These are phyloP conservation scores for Boletus subcaerulescens DNA, from an alignment of 768 basidiomycete species.

Conservation along the genomic window DNA sequence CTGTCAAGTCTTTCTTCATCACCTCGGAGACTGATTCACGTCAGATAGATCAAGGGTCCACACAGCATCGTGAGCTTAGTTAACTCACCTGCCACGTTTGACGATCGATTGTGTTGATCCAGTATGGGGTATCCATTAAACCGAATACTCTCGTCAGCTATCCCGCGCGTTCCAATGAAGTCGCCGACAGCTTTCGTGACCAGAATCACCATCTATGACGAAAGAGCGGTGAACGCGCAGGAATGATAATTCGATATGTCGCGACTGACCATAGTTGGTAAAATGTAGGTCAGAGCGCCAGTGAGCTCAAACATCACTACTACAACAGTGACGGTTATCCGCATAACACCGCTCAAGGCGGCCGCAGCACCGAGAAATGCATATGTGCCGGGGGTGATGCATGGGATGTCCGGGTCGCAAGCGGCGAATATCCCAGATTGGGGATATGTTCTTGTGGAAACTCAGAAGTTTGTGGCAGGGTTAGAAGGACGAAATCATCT, in stretches of 20 bases:
- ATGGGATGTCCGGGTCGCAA: constrained; percentile 89
- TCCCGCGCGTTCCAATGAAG: constrained; percentile 87
- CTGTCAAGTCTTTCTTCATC: constrained; percentile 80
- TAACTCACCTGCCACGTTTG: constrained; percentile 79
- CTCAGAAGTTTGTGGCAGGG: background rate
- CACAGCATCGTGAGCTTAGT: background rate
- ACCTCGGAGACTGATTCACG: constrained; percentile 69
- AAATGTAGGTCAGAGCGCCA: constrained; percentile 92
- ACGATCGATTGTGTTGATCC: constrained; percentile 92
- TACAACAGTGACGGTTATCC: constrained; percentile 96
- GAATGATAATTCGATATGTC: constrained; percentile 2
- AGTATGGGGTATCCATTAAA: constrained; percentile 98
- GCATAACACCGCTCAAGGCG: constrained; percentile 92
- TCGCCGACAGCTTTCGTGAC: constrained; percentile 98
- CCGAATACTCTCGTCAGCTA: constrained; percentile 94
- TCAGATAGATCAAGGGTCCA: constrained; percentile 3
- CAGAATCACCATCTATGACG: constrained; percentile 80
- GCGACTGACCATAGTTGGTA: constrained; percentile 88
- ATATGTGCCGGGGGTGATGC: constrained; percentile 98
- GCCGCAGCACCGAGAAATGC: constrained; percentile 97
- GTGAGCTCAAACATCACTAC: constrained; percentile 99
- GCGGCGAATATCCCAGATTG: constrained; percentile 84
- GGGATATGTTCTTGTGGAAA: constrained; percentile 63
- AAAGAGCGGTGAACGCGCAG: constrained; percentile 8
- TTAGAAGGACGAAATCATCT: constrained; percentile 27